Evolutionary conservation across 116 monocot species (phyloP).

Genomic region (Zostera marina): DNA sequence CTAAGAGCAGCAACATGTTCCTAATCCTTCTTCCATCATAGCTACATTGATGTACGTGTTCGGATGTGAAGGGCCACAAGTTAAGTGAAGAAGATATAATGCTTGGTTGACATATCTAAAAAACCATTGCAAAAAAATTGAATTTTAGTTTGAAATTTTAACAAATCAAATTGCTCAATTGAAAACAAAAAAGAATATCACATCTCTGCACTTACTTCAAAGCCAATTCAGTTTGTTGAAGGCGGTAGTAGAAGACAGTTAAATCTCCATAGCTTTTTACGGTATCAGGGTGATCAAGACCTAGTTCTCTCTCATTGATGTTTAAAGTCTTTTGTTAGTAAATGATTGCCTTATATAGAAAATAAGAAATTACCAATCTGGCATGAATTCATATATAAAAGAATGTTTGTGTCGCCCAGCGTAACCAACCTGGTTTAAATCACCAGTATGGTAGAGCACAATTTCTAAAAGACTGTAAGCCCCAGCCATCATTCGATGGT

Average conservation of each 20-base stretch:
- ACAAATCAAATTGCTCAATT: no score
- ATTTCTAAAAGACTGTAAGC: constrained; percentile 96
- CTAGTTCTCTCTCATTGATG: constrained; percentile 98
- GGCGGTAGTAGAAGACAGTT: constrained; percentile 95
- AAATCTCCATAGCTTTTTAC: constrained; percentile 99
- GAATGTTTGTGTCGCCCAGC: neutral
- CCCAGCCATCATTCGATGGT: constrained; percentile 96
- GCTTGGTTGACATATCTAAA: constrained; percentile 95
- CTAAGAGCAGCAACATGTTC: constrained; percentile 90
- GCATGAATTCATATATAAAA: neutral
- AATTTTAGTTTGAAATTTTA: neutral
- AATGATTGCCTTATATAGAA: constrained; percentile 55
- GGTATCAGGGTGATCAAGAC: constrained; percentile 97
- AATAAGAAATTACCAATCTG: neutral
- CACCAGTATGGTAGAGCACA: constrained; percentile 93
- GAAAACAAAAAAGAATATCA: neutral
- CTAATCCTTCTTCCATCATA: constrained; percentile 99
- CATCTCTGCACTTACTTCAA: constrained; percentile 47
- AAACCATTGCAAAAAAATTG: neutral
- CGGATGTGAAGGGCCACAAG: constrained; percentile 90
- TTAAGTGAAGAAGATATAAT: constrained; percentile 77
- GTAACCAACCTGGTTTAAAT: constrained; percentile 83
- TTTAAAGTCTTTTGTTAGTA: constrained; percentile 97
- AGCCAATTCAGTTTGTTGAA: constrained; percentile 92
- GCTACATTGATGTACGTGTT: constrained; percentile 99